These are phyloP conservation scores for Solanum raphanifolium DNA, from an alignment of 257 asterid species.

Conservation along the genomic window DNA sequence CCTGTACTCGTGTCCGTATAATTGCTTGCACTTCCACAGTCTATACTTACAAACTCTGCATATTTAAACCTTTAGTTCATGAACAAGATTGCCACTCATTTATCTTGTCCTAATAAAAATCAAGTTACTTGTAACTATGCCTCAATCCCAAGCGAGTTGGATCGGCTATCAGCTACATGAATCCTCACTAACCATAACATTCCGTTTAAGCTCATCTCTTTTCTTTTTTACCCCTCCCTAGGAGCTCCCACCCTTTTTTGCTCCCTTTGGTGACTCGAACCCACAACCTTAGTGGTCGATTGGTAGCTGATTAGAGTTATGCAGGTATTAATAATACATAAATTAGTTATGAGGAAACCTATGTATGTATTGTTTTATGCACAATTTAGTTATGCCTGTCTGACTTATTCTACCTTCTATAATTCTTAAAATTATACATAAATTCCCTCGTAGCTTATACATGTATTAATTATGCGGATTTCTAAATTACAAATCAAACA, in stretches of 20 bases:
- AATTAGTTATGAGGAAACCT: neutral
- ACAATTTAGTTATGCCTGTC: neutral
- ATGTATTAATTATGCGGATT: neutral
- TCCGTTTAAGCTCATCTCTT: neutral
- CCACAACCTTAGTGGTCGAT: neutral
- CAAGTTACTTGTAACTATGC: neutral
- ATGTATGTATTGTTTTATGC: neutral
- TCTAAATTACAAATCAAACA: neutral
- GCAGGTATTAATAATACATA: neutral
- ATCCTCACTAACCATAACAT: neutral
- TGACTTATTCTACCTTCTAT: neutral
- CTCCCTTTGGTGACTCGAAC: neutral
- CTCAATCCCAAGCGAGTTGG: neutral
- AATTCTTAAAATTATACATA: too few species aligned
- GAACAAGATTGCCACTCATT: neutral
- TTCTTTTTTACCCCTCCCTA: neutral
- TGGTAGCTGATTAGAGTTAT: neutral
- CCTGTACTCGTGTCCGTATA: slow-evolving; percentile 63
- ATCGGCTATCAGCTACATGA: neutral
- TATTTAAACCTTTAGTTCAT: neutral
- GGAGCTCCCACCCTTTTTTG: neutral
- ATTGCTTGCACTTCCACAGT: slow-evolving; percentile 70
- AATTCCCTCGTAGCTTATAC: neutral
- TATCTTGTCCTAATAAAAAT: neutral
- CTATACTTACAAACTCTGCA: slow-evolving; percentile 93